Evolutionary conservation across 192 early-diverging fungal species (phyloP).

Genomic region (Backusella westeae): DNA sequence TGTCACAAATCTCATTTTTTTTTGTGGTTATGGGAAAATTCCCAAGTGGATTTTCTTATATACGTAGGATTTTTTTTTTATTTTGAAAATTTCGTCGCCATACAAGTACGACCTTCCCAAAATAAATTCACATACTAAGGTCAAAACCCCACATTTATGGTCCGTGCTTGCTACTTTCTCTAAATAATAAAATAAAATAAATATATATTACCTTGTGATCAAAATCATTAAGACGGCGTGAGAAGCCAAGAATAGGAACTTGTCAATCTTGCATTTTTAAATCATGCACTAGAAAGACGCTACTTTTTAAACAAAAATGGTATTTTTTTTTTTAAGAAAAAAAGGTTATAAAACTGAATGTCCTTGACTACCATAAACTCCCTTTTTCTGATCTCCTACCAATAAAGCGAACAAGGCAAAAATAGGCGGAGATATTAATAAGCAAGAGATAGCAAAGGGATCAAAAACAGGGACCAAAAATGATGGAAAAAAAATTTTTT

Average conservation of each 20-base stretch:
- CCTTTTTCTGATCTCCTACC: neutral
- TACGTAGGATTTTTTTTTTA: neutral
- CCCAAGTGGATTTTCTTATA: neutral
- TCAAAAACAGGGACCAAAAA: constrained; percentile 3
- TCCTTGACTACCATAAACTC: neutral
- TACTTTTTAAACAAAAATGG: neutral
- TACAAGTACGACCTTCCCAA: neutral
- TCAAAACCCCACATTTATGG: constrained; percentile 1
- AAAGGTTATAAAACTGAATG: neutral
- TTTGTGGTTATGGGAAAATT: neutral
- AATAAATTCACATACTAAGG: neutral
- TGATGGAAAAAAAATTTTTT: neutral
- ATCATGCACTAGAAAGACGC: neutral
- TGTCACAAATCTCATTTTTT: neutral
- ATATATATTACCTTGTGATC: neutral
- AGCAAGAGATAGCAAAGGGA: neutral
- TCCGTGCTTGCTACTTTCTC: neutral
- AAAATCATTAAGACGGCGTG: neutral
- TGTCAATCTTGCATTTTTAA: neutral
- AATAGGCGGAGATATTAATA: constrained; percentile 1
- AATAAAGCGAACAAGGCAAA: neutral
- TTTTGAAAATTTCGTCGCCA: neutral
- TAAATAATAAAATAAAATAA: neutral
- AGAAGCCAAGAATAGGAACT: neutral
- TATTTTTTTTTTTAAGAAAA: neutral